Percentiles rank a stretch among this genome's conserved stretches.
These are phyloP conservation scores for Stentor roeselii DNA, from an alignment of 73 alveolate genomes.

Conservation along the genomic window DNA sequence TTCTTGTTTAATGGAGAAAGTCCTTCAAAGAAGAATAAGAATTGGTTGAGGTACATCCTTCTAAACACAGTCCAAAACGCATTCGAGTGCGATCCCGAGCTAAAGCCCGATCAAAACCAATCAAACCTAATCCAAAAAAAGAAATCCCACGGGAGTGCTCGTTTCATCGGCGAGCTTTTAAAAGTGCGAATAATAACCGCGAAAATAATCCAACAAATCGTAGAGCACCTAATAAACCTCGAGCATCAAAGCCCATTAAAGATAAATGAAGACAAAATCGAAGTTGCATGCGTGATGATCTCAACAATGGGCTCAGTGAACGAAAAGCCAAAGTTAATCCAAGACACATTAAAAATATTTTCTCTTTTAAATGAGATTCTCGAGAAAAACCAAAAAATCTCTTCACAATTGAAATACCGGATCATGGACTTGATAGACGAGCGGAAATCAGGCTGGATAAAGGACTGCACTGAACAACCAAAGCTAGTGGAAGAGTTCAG, in stretches of 20 bases:
- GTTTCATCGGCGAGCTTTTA: constrained; percentile 12
- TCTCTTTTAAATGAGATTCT: background rate
- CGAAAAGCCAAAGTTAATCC: background rate
- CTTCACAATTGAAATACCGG: constrained; percentile 5
- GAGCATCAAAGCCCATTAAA: background rate
- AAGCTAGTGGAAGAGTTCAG: background rate
- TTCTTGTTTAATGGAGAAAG: background rate
- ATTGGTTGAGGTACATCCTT: background rate
- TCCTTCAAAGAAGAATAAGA: constrained; percentile 4
- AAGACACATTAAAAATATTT: background rate
- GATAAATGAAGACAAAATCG: constrained; percentile 7
- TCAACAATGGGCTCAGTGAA: background rate
- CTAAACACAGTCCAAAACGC: background rate
- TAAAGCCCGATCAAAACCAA: background rate
- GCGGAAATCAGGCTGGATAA: constrained; percentile 1
- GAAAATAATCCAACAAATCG: background rate
- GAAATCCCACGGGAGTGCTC: background rate
- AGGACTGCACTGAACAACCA: background rate
- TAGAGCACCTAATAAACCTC: background rate
- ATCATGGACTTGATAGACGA: constrained; percentile 19
- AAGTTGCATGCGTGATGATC: constrained; percentile 10
- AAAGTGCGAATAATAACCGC: background rate
- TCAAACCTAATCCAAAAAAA: background rate
- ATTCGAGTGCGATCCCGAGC: background rate
- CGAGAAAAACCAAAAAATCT: background rate